These are phyloP conservation scores for Fusarium sacchari DNA, from an alignment of 2,329 filamentous ascomycete genomes.

Conservation along the genomic window DNA sequence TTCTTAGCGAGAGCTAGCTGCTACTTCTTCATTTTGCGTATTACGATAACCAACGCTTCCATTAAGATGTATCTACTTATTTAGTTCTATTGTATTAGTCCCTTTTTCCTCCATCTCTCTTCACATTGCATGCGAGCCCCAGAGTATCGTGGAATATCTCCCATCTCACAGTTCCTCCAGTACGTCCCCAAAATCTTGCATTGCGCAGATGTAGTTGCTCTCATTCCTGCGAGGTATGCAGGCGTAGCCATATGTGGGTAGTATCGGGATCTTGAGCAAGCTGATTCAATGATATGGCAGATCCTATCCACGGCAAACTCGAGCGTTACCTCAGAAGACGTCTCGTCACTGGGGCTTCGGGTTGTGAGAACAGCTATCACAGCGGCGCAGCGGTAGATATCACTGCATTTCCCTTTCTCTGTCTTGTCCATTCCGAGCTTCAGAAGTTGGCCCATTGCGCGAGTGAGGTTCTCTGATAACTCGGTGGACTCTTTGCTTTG, in stretches of 20 bases:
- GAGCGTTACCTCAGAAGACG: slow-evolving; percentile 25
- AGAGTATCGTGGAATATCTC: slow-evolving; percentile 51
- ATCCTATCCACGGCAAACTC: slow-evolving; percentile 48
- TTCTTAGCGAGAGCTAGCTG: accelerated
- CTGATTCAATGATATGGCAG: slow-evolving; percentile 48
- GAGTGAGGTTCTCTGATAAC: slow-evolving; percentile 25
- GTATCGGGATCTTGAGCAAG: slow-evolving; percentile 48
- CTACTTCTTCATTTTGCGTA: background rate
- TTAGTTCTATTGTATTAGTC: slow-evolving; percentile 10
- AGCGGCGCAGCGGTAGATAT: slow-evolving; percentile 50
- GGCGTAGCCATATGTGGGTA: slow-evolving; percentile 53
- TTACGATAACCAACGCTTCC: accelerated
- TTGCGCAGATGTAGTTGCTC: slow-evolving; percentile 46
- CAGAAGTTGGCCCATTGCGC: slow-evolving; percentile 44
- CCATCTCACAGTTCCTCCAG: slow-evolving; percentile 51
- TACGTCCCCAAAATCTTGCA: slow-evolving; percentile 50
- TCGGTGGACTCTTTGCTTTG: slow-evolving; percentile 24
- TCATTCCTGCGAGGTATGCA: slow-evolving; percentile 51
- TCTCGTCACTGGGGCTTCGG: background rate
- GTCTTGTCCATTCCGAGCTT: slow-evolving; percentile 24
- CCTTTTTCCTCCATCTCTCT: slow-evolving; percentile 45
- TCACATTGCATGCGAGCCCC: slow-evolving; percentile 46
- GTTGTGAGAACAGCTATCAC: slow-evolving; percentile 46
- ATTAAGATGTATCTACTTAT: background rate
- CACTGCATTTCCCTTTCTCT: slow-evolving; percentile 40